Percentiles rank a stretch among this genome's conserved stretches.
Evolutionary conservation across 176 grass and related monocot species (phyloP).

Genomic region (Alloteropsis semialata): DNA sequence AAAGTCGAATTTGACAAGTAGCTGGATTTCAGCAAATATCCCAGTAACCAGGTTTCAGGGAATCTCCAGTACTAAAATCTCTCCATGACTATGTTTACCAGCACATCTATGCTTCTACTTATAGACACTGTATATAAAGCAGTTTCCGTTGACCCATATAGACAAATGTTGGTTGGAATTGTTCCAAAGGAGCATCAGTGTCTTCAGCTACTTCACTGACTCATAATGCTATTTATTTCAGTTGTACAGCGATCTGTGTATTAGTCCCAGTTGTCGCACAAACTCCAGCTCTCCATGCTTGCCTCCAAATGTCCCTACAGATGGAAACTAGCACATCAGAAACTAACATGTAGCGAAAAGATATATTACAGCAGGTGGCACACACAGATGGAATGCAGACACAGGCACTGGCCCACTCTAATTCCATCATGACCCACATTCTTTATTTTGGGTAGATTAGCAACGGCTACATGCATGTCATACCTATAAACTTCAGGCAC

Average conservation of each 20-base stretch:
- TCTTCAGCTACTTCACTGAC: constrained; percentile 2
- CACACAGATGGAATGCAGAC: neutral
- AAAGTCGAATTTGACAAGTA: neutral
- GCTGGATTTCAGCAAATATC: neutral
- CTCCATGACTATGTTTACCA: neutral
- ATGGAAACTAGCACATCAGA: constrained; percentile 11
- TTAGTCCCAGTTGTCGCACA: constrained; percentile 18
- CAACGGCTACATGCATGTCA: neutral
- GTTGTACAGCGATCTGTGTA: neutral
- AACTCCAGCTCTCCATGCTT: constrained; percentile 29
- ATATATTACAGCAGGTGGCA: neutral
- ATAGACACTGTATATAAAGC: neutral
- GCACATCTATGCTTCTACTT: neutral
- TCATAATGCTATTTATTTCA: neutral
- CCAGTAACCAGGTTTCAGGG: neutral
- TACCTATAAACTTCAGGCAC: neutral
- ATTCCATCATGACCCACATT: neutral
- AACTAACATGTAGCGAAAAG: neutral
- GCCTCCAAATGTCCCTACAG: constrained; percentile 32
- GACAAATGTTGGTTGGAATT: neutral
- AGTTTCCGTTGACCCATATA: neutral
- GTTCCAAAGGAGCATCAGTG: neutral
- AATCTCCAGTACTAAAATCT: neutral
- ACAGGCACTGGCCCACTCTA: neutral
- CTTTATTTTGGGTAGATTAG: neutral